Evolutionary conservation across 1,284 basidiomycete species (phyloP), one percentile per base, ranked within the genome.

Genomic region (Cryptococcus maquisensis): DNA sequence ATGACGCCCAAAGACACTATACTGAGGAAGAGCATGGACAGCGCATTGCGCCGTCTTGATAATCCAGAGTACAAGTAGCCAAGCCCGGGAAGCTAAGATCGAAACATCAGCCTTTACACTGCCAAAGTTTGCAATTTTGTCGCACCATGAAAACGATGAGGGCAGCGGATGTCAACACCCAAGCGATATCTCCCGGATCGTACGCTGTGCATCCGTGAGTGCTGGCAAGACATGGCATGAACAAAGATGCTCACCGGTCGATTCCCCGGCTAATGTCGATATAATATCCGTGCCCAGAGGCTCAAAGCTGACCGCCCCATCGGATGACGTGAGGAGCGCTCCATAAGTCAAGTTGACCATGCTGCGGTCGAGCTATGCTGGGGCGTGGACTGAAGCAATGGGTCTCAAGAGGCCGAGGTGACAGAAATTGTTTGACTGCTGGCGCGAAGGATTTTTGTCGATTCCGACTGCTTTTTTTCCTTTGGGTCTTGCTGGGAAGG

Each of bases 51-150:
- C 39, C 91, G 80, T 51, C 90, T 82, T 18, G 87, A 84, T 13
- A 92, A 80, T 57, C 91, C 91, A 40, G 90, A 90, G 75, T 95
- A 95, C 28, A 94, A 84, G 78, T 92, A 94, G 2, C 89, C 89
- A 61, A 80, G 75, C 42, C 70, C 73, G 15, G 70, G 70, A 44
- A 90, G 74, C 89, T 83, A 60, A 32, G 28, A 32, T 32, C 28
- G 28, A 32, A 32, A 32, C 10, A 32, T 15, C 20, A 21, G 21
- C 9, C 35, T 20, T 10, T 10, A 15, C 18, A 23, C 47, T 12
- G 23, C 12, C 5, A 15, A 13, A 7, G 2, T 49, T 7, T n/a
- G 38, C 28, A 42, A 36, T 38, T 15, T 28, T 46, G 12, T 63
- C 69, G 39, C 51, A 70, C 69, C 74, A 80, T 79, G 64, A 79